These are phyloP conservation scores for Mortierella sp. DNA, from an alignment of 371 early-diverging fungal species.

Conservation along the genomic window DNA sequence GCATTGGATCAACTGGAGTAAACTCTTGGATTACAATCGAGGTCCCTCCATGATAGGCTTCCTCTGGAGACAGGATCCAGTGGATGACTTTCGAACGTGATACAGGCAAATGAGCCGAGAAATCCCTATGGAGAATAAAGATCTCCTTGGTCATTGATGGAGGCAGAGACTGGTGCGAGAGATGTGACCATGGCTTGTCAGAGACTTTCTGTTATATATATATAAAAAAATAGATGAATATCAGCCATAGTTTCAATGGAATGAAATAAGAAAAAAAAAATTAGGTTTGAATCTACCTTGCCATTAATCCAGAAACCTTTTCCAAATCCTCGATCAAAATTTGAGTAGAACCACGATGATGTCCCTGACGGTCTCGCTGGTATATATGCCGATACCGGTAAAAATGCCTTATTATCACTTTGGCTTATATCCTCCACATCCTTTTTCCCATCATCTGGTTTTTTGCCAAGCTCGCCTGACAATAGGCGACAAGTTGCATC, in stretches of 20 bases:
- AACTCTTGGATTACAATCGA: conserved; percentile 46
- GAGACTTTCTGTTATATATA: conserved; percentile 54
- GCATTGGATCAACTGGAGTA: background rate
- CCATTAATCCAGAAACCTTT: conserved; percentile 60
- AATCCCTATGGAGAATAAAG: conserved; percentile 14
- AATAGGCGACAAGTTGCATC: conserved; percentile 7
- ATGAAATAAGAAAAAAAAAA: too few relatives aligned
- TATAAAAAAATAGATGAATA: background rate
- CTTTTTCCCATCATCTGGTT: conserved; percentile 5
- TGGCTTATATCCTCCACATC: conserved; percentile 9
- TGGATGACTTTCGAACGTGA: conserved; percentile 3
- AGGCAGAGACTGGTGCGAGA: conserved; percentile 67
- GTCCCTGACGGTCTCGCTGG: conserved; percentile 57
- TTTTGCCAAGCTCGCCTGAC: conserved; percentile 19
- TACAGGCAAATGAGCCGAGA: background rate
- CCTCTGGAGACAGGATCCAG: conserved; percentile 46
- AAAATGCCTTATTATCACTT: conserved; percentile 13
- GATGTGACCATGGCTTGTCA: conserved; percentile 63
- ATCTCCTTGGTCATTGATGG: conserved; percentile 59
- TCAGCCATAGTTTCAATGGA: too few relatives aligned
- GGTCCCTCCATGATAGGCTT: conserved; percentile 59
- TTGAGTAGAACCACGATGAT: conserved; percentile 62
- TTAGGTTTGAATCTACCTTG: conserved; percentile 34
- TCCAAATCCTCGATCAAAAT: conserved; percentile 71
- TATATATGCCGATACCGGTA: conserved; percentile 54